Evolutionary conservation across 805 yeast species (phyloP).

Genomic region (Candida boleticola): DNA sequence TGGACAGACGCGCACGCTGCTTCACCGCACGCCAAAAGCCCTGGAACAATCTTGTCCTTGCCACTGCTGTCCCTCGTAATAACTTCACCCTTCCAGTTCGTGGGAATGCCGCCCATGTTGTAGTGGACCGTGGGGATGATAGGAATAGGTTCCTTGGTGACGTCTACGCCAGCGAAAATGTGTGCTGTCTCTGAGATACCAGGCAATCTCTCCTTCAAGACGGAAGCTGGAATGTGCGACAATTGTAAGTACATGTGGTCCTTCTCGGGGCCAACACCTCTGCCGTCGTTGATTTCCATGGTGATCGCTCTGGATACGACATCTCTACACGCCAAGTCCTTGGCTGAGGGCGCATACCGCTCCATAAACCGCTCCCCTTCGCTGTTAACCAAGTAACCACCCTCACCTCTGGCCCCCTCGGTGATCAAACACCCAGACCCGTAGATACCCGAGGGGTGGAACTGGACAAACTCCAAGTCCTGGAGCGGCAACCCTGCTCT

Average conservation of each 20-base stretch:
- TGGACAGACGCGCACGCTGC: conserved; percentile 99
- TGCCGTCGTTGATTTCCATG: conserved; percentile 96
- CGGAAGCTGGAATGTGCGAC: conserved; percentile 89
- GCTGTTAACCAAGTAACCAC: conserved; percentile 93
- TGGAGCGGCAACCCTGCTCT: conserved; percentile 98
- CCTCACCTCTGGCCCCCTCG: conserved; percentile 99
- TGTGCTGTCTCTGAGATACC: conserved; percentile 99
- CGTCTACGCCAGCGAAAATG: conserved; percentile 98
- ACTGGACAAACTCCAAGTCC: conserved; percentile 96
- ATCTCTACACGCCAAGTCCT: conserved; percentile 97
- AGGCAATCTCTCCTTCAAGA: conserved; percentile 92
- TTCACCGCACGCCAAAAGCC: conserved; percentile 96
- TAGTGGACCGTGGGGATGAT: conserved; percentile 97
- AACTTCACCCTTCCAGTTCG: conserved; percentile 96
- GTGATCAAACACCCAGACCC: conserved; percentile 99
- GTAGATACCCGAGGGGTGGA: conserved; percentile 99
- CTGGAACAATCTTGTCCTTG: conserved; percentile 87
- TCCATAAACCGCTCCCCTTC: conserved; percentile 99
- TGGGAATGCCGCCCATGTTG: conserved; percentile 99
- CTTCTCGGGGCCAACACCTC: conserved; percentile 96
- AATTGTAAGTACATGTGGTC: conserved; percentile 96
- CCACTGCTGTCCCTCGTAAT: conserved; percentile 80
- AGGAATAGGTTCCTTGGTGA: conserved; percentile 98
- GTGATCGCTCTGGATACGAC: conserved; percentile 98
- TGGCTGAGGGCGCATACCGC: conserved; percentile 98